Evolutionary conservation across 2,329 filamentous ascomycete species (phyloP), one percentile per base, ranked within the genome.

Genomic region (Coleophoma crateriformis): DNA sequence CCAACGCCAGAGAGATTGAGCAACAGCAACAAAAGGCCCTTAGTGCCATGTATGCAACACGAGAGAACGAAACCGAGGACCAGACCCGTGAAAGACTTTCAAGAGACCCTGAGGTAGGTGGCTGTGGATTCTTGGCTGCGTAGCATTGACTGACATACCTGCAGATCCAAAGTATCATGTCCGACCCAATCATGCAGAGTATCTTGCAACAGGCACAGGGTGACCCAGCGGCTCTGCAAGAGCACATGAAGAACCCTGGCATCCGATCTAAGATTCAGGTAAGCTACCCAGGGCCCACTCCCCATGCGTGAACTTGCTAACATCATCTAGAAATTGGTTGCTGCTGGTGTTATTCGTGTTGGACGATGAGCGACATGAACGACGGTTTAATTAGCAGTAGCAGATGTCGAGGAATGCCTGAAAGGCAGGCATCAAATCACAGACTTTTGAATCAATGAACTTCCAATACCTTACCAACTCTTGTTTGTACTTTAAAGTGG

Each of bases 181-280:
- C 91, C 69, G 94, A 99, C 65, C 94, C 94, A 14, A 85, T 99
- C 65, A 97, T 99, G 92, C 90, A 99, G 73, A 87, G 87, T 58
- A 96, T 96, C 59, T 81, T 97, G 50, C 91, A 97, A 69, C 94
- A 99, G 73, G 94, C 94, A 42, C 95, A 97, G 77, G 84, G 82
- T 49, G 88, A 99, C 64, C 94, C 94, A 15, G 87, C 87, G 45
- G 94, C 94, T 42, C 81, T 99, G 55, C 87, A 95, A 67, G 92
- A 99, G 69, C 95, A 99, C 71, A 96, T 99, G 88, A 88, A 85
- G 76, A 99, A 97, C 75, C 81, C 90, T 0, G 79, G 77, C 51
- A 88, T 99, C 59, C 79, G 84, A 52, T 81, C 81, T 61, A 96
- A 96, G 80, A 87, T 99, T 57, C 90, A 96, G 77, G 41, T 44